Conservation (phyloP, 192 early-diverging fungal species). For the Mortierella antarctica region DNA sequence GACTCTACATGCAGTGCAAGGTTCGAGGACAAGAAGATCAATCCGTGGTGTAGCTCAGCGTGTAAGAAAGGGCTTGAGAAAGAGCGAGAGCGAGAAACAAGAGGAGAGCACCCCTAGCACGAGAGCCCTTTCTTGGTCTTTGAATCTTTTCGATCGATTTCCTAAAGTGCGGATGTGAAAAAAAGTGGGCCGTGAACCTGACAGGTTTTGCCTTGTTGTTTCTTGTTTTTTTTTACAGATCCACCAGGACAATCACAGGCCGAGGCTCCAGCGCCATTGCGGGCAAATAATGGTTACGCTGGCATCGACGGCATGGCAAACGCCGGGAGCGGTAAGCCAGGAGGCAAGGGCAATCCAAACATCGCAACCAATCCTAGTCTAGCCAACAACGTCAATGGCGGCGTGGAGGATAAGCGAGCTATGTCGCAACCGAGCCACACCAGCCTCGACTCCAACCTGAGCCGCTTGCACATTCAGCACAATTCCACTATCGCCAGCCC, state of each 20-base stretch:
- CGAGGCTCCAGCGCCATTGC: background rate
- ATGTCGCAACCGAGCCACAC: conserved; percentile 12
- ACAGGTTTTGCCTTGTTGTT: background rate
- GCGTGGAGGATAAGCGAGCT: background rate
- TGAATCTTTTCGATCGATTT: no score
- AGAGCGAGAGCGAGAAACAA: background rate
- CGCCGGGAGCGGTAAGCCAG: background rate
- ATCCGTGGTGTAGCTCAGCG: no score
- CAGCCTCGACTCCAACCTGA: conserved; percentile 11
- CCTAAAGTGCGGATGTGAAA: no score
- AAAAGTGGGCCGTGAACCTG: background rate
- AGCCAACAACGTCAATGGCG: conserved; percentile 8
- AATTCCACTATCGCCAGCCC: conserved; percentile 40
- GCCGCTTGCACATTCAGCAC: conserved; percentile 43
- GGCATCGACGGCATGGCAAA: background rate
- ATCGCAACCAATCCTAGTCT: conserved; percentile 5
- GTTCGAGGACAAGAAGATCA: no score
- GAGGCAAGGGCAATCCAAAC: conserved; percentile 3
- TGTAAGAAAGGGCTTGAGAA: background rate
- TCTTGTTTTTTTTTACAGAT: conserved; percentile 5
- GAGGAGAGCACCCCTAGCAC: background rate
- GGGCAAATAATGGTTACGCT: conserved; percentile 2
- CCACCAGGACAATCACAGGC: conserved; percentile 19
- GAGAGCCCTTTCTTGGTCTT: no score
- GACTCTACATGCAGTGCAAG: no score